phyloP scores from a whole-genome alignment of 1,139 yeast species.

The Kodamaea sp. region DNA sequence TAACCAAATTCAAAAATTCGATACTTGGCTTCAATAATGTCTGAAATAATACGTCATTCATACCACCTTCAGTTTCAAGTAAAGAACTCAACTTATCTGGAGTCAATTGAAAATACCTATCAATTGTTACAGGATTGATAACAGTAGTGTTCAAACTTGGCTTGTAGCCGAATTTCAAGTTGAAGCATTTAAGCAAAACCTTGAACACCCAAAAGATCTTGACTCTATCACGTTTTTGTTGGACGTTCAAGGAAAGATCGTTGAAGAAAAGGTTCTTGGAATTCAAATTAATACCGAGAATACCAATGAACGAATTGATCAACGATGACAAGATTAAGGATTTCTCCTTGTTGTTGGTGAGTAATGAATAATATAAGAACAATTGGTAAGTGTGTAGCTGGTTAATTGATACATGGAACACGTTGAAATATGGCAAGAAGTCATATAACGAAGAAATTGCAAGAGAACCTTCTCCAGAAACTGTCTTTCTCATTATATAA shows the following conservation, averaged over 20 bases:
- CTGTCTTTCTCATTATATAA: conserved; percentile 21
- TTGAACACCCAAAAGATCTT: conserved; percentile 64
- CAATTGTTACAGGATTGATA: conserved; percentile 52
- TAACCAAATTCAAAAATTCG: conserved; percentile 47
- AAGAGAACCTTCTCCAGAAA: conserved; percentile 3
- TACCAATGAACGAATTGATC: conserved; percentile 49
- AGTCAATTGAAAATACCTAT: conserved; percentile 47
- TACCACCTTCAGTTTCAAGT: conserved; percentile 20
- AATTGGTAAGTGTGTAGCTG: conserved; percentile 47
- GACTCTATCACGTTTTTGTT: conserved; percentile 50
- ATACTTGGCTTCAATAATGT: conserved; percentile 46
- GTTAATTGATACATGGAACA: conserved; percentile 42
- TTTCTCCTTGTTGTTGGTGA: conserved; percentile 50
- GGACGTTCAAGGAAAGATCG: conserved; percentile 40
- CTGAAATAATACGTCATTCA: conserved; percentile 37
- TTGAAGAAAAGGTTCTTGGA: conserved; percentile 48
- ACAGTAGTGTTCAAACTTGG: conserved; percentile 52
- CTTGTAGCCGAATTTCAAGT: conserved; percentile 50
- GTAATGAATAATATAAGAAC: conserved; percentile 43
- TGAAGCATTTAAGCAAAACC: conserved; percentile 52
- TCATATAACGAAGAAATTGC: conserved; percentile 42
- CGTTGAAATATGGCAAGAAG: conserved; percentile 48
- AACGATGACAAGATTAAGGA: conserved; percentile 44
- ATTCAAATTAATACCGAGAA: conserved; percentile 48
- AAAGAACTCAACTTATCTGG: conserved; percentile 47